These are phyloP conservation scores for Aechmea fasciata DNA, from an alignment of 176 grass and related monocot species.

Conservation along the genomic window DNA sequence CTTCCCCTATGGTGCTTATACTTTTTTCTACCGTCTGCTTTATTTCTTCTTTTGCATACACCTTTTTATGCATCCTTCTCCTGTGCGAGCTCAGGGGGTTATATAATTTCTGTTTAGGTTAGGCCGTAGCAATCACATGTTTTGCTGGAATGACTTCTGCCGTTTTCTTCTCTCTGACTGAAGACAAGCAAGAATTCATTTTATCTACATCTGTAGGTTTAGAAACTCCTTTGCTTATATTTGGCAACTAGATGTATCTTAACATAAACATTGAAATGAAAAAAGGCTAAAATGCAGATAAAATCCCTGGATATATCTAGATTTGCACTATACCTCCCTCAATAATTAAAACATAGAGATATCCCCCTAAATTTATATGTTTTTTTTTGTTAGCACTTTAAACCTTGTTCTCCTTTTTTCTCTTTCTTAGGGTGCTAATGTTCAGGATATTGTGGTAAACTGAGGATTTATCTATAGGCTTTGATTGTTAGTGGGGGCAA, in stretches of 20 bases:
- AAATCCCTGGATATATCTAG: too few relatives aligned
- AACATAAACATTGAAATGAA: too few relatives aligned
- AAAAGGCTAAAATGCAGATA: too few relatives aligned
- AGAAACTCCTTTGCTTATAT: slow-evolving; percentile 7
- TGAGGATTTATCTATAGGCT: too few relatives aligned
- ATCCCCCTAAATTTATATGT: background rate
- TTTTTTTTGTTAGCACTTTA: background rate
- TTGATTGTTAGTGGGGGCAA: too few relatives aligned
- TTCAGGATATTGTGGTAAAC: too few relatives aligned
- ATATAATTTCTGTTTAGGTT: slow-evolving; percentile 51
- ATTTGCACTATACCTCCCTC: too few relatives aligned
- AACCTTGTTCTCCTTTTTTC: too few relatives aligned
- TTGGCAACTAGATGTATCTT: background rate
- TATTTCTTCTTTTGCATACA: too few relatives aligned
- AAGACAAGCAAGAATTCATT: slow-evolving; percentile 60
- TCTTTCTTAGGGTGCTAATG: too few relatives aligned
- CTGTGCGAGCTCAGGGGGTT: background rate
- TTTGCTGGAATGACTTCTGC: slow-evolving; percentile 93
- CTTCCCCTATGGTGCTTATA: slow-evolving; percentile 58
- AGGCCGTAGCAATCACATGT: slow-evolving; percentile 83
- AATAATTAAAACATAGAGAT: too few relatives aligned
- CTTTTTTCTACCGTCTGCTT: background rate
- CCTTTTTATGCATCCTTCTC: too few relatives aligned
- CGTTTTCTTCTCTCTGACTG: slow-evolving; percentile 69
- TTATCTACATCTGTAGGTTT: slow-evolving; percentile 60